These are phyloP conservation scores for Pleurotus cornucopiae DNA, from an alignment of 768 basidiomycete species.

Conservation along the genomic window DNA sequence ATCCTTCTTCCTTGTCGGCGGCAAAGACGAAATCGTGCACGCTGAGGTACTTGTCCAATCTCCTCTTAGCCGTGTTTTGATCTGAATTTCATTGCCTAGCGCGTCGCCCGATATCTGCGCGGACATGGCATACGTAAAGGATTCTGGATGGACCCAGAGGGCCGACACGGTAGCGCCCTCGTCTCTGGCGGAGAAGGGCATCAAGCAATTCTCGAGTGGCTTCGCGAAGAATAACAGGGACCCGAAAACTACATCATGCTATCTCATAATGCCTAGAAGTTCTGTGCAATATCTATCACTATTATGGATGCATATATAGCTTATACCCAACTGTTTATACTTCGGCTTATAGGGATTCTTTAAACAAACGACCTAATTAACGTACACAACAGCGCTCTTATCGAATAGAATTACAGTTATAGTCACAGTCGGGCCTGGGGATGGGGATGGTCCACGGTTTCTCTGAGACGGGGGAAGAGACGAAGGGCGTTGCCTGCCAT, in stretches of 20 bases:
- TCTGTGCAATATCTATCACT: constrained; percentile 6
- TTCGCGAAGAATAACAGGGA: constrained; percentile 25
- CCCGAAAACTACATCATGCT: not conserved
- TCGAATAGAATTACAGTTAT: not conserved
- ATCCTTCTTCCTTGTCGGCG: constrained; percentile 77
- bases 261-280: not conserved
- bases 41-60: constrained; percentile 45
- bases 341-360: not conserved
- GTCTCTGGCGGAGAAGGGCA: constrained; percentile 48
- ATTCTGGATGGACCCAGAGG: constrained; percentile 58
- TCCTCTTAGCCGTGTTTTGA: not conserved
- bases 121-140: constrained; percentile 72
- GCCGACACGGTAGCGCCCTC: constrained; percentile 61
- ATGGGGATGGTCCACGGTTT: not conserved
- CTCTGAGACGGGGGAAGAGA: constrained; percentile 40
- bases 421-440: not conserved
- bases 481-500: constrained; percentile 45
- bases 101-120: constrained; percentile 68
- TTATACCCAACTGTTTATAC: not conserved
- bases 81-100: constrained; percentile 30
- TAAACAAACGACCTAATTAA: not conserved
- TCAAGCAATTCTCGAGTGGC: constrained; percentile 59
- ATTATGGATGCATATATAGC: not conserved
- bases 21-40: constrained; percentile 75
- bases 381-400: no score